These are phyloP conservation scores for Oxalis stricta DNA, from an alignment of 441 rosid species.

Conservation along the genomic window DNA sequence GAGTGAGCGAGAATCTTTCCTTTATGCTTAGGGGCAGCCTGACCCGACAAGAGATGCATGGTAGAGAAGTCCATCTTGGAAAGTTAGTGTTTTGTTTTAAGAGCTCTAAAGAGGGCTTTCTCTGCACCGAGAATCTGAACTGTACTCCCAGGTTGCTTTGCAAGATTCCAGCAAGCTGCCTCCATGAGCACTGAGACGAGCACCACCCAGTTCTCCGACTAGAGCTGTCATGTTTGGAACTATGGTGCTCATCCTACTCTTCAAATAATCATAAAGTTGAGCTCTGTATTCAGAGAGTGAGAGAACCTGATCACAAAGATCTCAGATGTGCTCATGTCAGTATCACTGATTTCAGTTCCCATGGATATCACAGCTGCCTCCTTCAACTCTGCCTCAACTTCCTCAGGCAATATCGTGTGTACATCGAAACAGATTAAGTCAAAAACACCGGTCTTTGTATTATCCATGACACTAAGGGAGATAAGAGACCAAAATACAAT, in stretches of 20 bases:
- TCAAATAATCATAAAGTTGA: slow-evolving; percentile 79
- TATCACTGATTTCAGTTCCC: slow-evolving; percentile 85
- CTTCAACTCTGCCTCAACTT: slow-evolving; percentile 63
- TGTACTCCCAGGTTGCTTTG: slow-evolving; percentile 95
- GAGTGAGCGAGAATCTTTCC: slow-evolving; percentile 91
- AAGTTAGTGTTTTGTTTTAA: slow-evolving; percentile 84
- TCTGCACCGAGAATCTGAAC: slow-evolving; percentile 98
- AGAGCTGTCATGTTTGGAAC: slow-evolving; percentile 92
- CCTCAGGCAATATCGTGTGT: slow-evolving; percentile 44
- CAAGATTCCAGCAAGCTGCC: slow-evolving; percentile 98
- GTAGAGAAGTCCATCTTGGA: slow-evolving; percentile 78
- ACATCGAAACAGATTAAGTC: background rate
- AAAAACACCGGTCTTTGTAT: background rate
- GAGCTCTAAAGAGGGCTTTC: slow-evolving; percentile 93
- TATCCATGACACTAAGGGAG: background rate
- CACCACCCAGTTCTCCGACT: slow-evolving; percentile 93
- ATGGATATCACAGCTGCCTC: slow-evolving; percentile 83
- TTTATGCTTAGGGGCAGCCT: slow-evolving; percentile 72
- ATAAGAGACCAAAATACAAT: background rate
- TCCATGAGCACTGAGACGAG: slow-evolving; percentile 92
- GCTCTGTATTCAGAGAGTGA: slow-evolving; percentile 87
- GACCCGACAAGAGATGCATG: slow-evolving; percentile 93
- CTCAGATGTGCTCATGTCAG: slow-evolving; percentile 64
- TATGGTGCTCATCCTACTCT: slow-evolving; percentile 79
- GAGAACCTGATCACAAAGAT: slow-evolving; percentile 80